A percentile compares a stretch with the other conserved stretches of the same genome.
Conservation (phyloP, 345 rosid genomes). For the Kernera saxatilis region DNA sequence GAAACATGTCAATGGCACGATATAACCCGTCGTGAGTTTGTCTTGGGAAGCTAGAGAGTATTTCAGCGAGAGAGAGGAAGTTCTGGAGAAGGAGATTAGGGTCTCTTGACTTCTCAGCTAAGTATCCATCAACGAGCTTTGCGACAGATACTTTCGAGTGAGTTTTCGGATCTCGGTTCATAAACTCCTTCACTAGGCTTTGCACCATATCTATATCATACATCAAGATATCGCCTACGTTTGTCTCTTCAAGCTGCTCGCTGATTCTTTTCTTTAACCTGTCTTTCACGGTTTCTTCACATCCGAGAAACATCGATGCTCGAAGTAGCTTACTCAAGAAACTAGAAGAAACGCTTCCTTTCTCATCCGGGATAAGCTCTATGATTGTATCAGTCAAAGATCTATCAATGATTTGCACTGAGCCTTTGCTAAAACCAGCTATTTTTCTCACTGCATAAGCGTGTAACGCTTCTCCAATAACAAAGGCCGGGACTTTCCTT, state of each 20-base stretch:
- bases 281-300: conserved; percentile 43
- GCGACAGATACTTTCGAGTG: conserved; percentile 37
- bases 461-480: conserved; percentile 45
- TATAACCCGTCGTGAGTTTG: conserved; percentile 57
- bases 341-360: conserved; percentile 43
- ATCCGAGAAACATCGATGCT: conserved; percentile 41
- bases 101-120: conserved; percentile 60
- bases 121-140: conserved; percentile 57
- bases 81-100: conserved; percentile 36
- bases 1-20: conserved; percentile 66
- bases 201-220: conserved; percentile 58
- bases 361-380: conserved; percentile 48
- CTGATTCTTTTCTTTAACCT: conserved; percentile 42
- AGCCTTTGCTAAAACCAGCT: conserved; percentile 53
- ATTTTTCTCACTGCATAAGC: conserved; percentile 47
- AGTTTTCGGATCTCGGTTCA: conserved; percentile 20
- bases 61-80: conserved; percentile 43
- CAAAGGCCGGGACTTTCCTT: conserved; percentile 21
- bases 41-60: conserved; percentile 45
- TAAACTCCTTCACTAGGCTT: conserved; percentile 44
- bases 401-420: conserved; percentile 38
- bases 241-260: conserved; percentile 56
- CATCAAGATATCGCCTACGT: conserved; percentile 40
- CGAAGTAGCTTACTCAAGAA: conserved; percentile 57
- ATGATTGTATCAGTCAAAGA: conserved; percentile 46